Conservation (phyloP, 2,329 filamentous ascomycete genomes). For the Talaromyces sp. region DNA sequence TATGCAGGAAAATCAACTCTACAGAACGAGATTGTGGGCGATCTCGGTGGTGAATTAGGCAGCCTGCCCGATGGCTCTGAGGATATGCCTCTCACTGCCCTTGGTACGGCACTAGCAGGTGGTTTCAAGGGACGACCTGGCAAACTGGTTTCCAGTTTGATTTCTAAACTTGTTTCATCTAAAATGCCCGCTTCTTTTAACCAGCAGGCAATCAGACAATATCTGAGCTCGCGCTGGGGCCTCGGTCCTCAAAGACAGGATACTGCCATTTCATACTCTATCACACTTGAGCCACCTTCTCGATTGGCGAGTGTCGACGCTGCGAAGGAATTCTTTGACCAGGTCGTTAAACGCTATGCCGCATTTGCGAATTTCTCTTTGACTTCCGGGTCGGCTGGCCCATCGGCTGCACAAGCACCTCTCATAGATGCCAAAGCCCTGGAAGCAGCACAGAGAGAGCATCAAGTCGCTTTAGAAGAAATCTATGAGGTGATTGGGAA, state of each 20-base stretch:
- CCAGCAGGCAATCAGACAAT: conserved; percentile 91
- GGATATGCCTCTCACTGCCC: conserved; percentile 34
- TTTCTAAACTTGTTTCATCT: conserved; percentile 91
- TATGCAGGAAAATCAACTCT: conserved; percentile 40
- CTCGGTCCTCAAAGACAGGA: conserved; percentile 83
- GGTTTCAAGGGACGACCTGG: conserved; percentile 96
- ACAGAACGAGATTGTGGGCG: conserved; percentile 46
- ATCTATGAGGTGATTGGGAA: conserved; percentile 92
- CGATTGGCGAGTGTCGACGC: conserved; percentile 86
- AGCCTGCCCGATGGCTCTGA: conserved; percentile 40
- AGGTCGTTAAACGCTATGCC: conserved; percentile 85
- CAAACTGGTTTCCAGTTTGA: conserved; percentile 89
- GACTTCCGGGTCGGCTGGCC: conserved; percentile 66
- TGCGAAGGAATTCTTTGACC: conserved; percentile 87
- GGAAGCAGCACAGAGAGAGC: conserved; percentile 94
- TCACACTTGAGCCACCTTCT: conserved; percentile 87
- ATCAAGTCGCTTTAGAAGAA: conserved; percentile 93
- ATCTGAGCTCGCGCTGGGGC: conserved; percentile 91
- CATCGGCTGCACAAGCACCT: conserved; percentile 68
- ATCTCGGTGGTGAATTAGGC: conserved; percentile 43
- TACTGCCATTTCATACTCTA: conserved; percentile 77
- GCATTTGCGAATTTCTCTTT: conserved; percentile 67
- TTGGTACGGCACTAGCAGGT: conserved; percentile 23
- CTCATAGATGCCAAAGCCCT: conserved; percentile 88
- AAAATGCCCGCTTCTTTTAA: conserved; percentile 99